These are phyloP conservation scores for Rhizopus delemar DNA, from an alignment of 371 early-diverging fungal species.

Conservation along the genomic window DNA sequence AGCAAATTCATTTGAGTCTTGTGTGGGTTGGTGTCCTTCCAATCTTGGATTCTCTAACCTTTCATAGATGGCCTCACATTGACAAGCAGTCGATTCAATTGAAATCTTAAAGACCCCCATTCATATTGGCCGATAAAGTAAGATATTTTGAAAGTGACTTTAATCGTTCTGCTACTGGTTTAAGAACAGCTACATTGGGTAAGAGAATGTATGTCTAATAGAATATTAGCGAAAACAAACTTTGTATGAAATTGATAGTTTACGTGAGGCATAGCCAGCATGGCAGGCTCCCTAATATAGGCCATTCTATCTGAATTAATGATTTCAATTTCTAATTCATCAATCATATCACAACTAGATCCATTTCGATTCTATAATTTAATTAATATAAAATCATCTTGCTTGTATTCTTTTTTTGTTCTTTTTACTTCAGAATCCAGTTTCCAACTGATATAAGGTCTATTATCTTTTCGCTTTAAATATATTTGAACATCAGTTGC, in stretches of 20 bases:
- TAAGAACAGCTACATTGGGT: slow-evolving; percentile 44
- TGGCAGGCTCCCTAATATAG: slow-evolving; percentile 18
- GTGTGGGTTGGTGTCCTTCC: not conserved
- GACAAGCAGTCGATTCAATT: slow-evolving; percentile 44
- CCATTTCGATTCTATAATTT: slow-evolving; percentile 20
- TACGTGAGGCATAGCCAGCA: slow-evolving; percentile 17
- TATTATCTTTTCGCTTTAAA: slow-evolving; percentile 38
- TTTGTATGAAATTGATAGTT: slow-evolving; percentile 2
- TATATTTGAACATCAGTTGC: slow-evolving; percentile 35
- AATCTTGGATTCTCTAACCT: slow-evolving; percentile 52
- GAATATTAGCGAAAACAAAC: not conserved
- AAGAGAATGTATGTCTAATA: slow-evolving; percentile 54
- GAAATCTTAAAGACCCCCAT: slow-evolving; percentile 49
- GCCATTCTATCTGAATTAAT: slow-evolving; percentile 12
- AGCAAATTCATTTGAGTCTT: slow-evolving; percentile 33
- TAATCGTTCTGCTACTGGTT: slow-evolving; percentile 47
- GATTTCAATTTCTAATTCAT: slow-evolving; percentile 38
- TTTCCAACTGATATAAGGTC: slow-evolving; percentile 41
- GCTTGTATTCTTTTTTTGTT: not conserved
- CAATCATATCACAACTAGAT: slow-evolving; percentile 28
- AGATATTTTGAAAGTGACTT: slow-evolving; percentile 47
- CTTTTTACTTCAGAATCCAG: slow-evolving; percentile 26
- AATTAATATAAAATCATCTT: not conserved
- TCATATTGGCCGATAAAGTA: slow-evolving; percentile 60
- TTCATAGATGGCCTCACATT: slow-evolving; percentile 49